These are phyloP conservation scores for Neoboletus brunneissimus DNA, from an alignment of 768 basidiomycete genomes.

Conservation along the genomic window DNA sequence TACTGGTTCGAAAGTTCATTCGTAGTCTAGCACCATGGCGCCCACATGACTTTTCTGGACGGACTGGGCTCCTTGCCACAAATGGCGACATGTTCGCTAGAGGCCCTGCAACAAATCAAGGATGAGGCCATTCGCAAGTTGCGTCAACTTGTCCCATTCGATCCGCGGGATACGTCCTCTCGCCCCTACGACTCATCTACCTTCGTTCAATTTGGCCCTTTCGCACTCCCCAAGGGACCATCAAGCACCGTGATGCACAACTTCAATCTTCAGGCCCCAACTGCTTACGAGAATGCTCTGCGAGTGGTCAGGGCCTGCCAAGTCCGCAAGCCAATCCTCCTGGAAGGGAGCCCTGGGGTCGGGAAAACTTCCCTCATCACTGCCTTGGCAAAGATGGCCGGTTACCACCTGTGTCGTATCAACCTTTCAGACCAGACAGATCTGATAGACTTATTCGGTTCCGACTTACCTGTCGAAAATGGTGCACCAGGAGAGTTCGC, in stretches of 20 bases:
- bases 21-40: slow-evolving; percentile 75
- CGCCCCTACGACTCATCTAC: slow-evolving; percentile 33
- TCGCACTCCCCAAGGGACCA: slow-evolving; percentile 65
- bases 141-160: slow-evolving; percentile 51
- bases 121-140: slow-evolving; percentile 54
- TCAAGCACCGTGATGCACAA: slow-evolving; percentile 31
- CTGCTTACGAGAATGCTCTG: slow-evolving; percentile 82
- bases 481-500: slow-evolving; percentile 89
- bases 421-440: slow-evolving; percentile 99
- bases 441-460: slow-evolving; percentile 92
- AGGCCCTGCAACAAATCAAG: slow-evolving; percentile 60
- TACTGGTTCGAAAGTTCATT: slow-evolving; percentile 11
- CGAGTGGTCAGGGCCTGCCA: slow-evolving; percentile 89
- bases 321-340: slow-evolving; percentile 82
- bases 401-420: slow-evolving; percentile 83
- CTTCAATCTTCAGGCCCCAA: slow-evolving; percentile 88
- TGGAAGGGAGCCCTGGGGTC: slow-evolving; percentile 97
- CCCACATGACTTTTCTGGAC: slow-evolving; percentile 89
- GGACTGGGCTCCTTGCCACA: slow-evolving; percentile 81
- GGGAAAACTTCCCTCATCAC: slow-evolving; percentile 94
- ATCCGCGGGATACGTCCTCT: slow-evolving; percentile 21
- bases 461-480: slow-evolving; percentile 92
- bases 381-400: slow-evolving; percentile 78
- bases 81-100: slow-evolving; percentile 57
- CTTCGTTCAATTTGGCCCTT: slow-evolving; percentile 66